Base-by-base conservation (phyloP, 306 rosid genomes). In the Lathyrus oleraceus region DNA sequence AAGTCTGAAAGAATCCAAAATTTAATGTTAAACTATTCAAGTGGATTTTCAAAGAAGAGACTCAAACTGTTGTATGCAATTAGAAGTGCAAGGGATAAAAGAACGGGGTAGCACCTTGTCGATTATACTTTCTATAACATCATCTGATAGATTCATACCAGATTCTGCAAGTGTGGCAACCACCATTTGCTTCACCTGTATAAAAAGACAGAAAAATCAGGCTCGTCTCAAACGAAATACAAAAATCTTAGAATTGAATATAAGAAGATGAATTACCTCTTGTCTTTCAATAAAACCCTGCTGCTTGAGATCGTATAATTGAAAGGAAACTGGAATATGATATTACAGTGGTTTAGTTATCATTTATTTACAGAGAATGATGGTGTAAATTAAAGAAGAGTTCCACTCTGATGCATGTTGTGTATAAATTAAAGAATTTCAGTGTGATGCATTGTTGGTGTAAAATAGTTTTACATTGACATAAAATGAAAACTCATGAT, bases 131-230 rank as follows among this genome's bases (percentile, higher is more conserved):
- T 94, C 99, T 81, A 94, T 89, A 45, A 94, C 91, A 76, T 94
- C 97, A 32, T 95, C 97, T 4, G 99, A 91, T 69, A 95, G 87
- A 79, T 95, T 95, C 99, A 95, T 95, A 11, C 99, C 99, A 76
- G 99, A 95, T 81, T 95, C 97, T 12, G 99, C 97, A 13, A 91
- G 96, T 57, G 99, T 95, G 32, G 99, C 99, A 57, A 95, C 99
- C 72, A 91, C 99, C 99, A 95, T 95, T 86, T 95, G 99, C 89
- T 95, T 95, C 86, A 94, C 95, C 99, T 94, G 39, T 32, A 80
- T 2, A 72, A 35, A 58, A 57, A 47, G 7, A 38, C 78, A 57
- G 63, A 23, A 43, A 51, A 61, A 60, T 32, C 42, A 44, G 40
- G 58, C 25, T 65, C 13, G 32, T 32, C 45, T 40, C 54, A 54